Percentiles rank a stretch among this genome's conserved stretches.
Evolutionary conservation across 2,329 filamentous ascomycete genomes (phyloP).

Genomic region (Trichocomaceae sp.): DNA sequence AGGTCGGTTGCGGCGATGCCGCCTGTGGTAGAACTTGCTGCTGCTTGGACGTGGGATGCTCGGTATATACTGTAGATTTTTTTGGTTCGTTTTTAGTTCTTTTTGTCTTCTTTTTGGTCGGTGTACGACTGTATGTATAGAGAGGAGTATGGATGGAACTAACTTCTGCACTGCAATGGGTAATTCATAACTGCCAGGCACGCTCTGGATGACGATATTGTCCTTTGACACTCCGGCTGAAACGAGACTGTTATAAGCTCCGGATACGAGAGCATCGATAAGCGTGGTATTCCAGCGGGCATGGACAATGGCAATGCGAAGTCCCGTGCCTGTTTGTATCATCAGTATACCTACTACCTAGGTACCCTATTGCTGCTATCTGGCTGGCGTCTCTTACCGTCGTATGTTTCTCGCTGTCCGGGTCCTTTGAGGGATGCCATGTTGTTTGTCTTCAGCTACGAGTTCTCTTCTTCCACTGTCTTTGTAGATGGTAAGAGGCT

Average conservation of each 20-base stretch:
- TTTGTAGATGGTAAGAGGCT: neutral
- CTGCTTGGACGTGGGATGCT: slow-evolving; percentile 77
- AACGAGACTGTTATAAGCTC: slow-evolving; percentile 70
- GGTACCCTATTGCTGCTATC: neutral
- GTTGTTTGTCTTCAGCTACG: slow-evolving; percentile 18
- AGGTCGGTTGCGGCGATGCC: slow-evolving; percentile 49
- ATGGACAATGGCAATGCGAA: slow-evolving; percentile 92
- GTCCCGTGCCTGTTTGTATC: slow-evolving; percentile 50
- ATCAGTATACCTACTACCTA: too few relatives aligned
- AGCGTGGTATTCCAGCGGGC: slow-evolving; percentile 90
- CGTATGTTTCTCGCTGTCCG: slow-evolving; percentile 51
- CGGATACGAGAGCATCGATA: slow-evolving; percentile 76
- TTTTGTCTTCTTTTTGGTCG: neutral
- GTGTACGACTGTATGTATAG: neutral
- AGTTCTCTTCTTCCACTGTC: neutral
- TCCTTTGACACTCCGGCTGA: slow-evolving; percentile 74
- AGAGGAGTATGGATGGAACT: neutral
- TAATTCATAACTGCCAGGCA: slow-evolving; percentile 91
- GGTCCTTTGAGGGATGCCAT: slow-evolving; percentile 58
- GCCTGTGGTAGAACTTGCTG: slow-evolving; percentile 43
- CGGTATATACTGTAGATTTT: slow-evolving; percentile 60
- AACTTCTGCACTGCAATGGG: slow-evolving; percentile 83
- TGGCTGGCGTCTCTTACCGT: slow-evolving; percentile 38
- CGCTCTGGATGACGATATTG: slow-evolving; percentile 83
- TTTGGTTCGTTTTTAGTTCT: too few relatives aligned